A percentile compares a stretch with the other conserved stretches of the same genome.
phyloP scores from a whole-genome alignment of 352 stramenopile species.

The Globisporangium echinulatum region DNA sequence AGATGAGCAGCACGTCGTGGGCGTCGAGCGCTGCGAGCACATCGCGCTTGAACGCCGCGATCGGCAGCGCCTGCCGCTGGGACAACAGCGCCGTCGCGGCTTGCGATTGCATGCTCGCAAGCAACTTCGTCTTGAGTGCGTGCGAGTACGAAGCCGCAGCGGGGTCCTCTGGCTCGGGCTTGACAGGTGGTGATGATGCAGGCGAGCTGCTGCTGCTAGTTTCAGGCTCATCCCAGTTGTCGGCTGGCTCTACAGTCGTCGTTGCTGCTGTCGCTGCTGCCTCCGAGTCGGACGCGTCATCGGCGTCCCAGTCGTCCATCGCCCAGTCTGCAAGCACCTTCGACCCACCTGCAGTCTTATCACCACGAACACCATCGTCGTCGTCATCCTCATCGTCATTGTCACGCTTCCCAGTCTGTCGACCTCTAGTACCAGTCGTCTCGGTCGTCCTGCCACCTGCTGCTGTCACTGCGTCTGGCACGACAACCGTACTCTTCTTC shows the following conservation, averaged over 20 bases:
- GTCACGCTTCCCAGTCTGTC: too few species aligned
- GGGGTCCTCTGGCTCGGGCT: conserved; percentile 20
- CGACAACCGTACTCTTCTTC: conserved; percentile 14
- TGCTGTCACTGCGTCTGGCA: background rate
- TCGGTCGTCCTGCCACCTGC: background rate
- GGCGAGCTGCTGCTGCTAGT: conserved; percentile 1
- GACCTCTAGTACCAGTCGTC: too few species aligned
- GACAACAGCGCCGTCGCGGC: conserved; percentile 33
- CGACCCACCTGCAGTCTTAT: background rate
- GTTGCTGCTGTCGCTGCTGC: background rate
- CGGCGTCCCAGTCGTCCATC: conserved; percentile 67
- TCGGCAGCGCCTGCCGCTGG: conserved; percentile 65
- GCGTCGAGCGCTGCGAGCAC: conserved; percentile 73
- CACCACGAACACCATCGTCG: too few species aligned
- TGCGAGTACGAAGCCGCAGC: conserved; percentile 21
- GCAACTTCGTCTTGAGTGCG: conserved; percentile 30
- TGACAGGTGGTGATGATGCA: background rate
- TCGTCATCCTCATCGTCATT: too few species aligned
- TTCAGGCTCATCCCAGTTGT: conserved; percentile 1
- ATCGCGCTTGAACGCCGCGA: conserved; percentile 61
- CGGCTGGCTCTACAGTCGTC: background rate
- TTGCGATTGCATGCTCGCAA: conserved; percentile 27
- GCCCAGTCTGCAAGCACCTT: conserved; percentile 40
- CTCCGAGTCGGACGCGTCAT: conserved; percentile 33
- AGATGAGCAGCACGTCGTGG: conserved; percentile 92